A percentile compares a stretch with the other conserved stretches of the same genome.
Conservation (phyloP, 257 asterid genomes). For the Ehretia macrophylla region DNA sequence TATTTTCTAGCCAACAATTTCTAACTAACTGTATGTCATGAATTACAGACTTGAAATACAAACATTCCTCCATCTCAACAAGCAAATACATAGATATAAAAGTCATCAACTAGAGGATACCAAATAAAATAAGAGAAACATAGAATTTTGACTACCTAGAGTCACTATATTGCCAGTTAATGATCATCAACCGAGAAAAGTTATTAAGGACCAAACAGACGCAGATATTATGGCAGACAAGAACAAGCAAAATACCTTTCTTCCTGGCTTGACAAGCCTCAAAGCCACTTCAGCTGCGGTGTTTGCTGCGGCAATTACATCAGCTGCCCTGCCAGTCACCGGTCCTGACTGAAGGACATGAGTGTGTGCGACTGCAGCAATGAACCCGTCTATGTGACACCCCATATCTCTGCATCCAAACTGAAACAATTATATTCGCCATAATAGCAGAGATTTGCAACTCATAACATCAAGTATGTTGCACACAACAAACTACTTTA, state of each 20-base stretch:
- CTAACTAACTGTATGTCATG: too few species aligned
- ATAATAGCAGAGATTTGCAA: neutral
- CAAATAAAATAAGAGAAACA: neutral
- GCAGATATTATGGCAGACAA: neutral
- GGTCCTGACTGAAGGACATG: constrained; percentile 78
- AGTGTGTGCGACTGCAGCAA: constrained; percentile 77
- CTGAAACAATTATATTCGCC: constrained; percentile 1
- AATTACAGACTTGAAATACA: too few species aligned
- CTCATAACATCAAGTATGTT: neutral
- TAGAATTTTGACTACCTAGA: neutral
- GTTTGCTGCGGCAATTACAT: constrained; percentile 81
- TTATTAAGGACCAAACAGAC: too few species aligned
- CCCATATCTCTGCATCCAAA: constrained; percentile 68
- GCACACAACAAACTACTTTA: too few species aligned
- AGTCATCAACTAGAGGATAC: too few species aligned
- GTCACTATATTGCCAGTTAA: neutral
- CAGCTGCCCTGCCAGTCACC: constrained; percentile 79
- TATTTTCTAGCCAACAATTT: too few species aligned
- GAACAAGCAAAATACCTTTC: constrained; percentile 36
- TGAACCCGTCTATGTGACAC: constrained; percentile 87
- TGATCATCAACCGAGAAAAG: neutral
- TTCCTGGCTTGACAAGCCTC: constrained; percentile 80
- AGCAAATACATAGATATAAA: too few species aligned
- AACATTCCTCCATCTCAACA: too few species aligned
- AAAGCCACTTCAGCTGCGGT: constrained; percentile 87